Evolutionary conservation across 495 filamentous ascomycete genomes (phyloP).

Genomic region (Tuber magnatum): DNA sequence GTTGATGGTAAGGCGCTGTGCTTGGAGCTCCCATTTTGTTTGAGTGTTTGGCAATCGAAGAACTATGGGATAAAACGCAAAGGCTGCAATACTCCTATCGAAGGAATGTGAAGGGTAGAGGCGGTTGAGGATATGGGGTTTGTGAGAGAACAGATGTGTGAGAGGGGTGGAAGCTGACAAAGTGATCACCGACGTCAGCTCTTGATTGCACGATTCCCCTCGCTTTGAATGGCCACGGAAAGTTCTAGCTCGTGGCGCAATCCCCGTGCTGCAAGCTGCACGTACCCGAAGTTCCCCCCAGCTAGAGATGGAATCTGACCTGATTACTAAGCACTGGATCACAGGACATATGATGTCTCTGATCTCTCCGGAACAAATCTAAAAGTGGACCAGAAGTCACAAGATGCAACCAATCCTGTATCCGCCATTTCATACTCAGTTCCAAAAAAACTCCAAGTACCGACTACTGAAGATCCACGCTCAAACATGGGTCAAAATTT

Average conservation of each 20-base stretch:
- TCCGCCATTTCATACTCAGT: neutral
- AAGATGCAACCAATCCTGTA: neutral
- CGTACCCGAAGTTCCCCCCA: neutral
- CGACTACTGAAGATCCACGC: neutral
- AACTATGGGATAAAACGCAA: neutral
- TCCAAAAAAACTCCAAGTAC: neutral
- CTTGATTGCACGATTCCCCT: neutral
- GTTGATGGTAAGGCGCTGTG: slow-evolving; percentile 10
- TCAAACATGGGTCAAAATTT: neutral
- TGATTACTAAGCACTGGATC: neutral
- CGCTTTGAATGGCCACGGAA: neutral
- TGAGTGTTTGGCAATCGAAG: neutral
- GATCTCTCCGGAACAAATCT: neutral
- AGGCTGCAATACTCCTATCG: neutral
- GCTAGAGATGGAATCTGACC: neutral
- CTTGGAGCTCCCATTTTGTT: slow-evolving; percentile 15
- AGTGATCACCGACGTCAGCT: neutral
- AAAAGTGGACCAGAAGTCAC: neutral
- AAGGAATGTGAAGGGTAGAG: neutral
- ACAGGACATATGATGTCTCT: neutral
- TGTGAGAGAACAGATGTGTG: neutral
- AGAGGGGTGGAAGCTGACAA: neutral
- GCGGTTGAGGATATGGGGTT: neutral
- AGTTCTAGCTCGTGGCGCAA: neutral
- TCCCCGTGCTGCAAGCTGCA: slow-evolving; percentile 4